phyloP scores from a whole-genome alignment of 1,139 yeast genomes.

The Pichia inconspicua region DNA sequence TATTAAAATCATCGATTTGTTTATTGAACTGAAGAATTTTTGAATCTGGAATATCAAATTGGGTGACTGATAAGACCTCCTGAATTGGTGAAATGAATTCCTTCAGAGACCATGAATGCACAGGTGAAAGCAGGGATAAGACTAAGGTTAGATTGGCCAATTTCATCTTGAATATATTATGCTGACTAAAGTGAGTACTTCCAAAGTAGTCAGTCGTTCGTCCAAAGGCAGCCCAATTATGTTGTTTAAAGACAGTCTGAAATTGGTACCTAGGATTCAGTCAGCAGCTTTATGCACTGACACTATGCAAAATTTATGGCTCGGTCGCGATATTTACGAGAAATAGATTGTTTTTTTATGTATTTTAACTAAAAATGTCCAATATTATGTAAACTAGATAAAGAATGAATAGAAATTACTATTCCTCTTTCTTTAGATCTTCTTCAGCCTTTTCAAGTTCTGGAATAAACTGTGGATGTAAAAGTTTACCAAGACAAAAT shows the following conservation, averaged over 20 bases:
- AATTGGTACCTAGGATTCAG: neutral
- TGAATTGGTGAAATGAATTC: neutral
- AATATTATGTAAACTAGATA: too few species aligned
- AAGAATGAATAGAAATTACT: neutral
- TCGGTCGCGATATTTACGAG: neutral
- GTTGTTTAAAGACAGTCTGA: neutral
- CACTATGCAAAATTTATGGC: neutral
- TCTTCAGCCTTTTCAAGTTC: conserved; percentile 8
- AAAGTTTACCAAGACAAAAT: conserved; percentile 18
- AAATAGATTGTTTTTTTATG: too few species aligned
- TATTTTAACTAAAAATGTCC: too few species aligned
- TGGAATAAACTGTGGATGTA: conserved; percentile 14
- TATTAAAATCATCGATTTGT: neutral
- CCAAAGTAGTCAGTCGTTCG: too few species aligned
- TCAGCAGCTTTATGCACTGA: neutral
- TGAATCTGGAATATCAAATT: neutral
- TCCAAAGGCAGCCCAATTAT: too few species aligned
- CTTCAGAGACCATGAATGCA: neutral
- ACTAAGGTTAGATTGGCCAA: neutral
- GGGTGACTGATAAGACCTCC: neutral
- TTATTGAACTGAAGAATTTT: neutral
- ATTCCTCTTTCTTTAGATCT: neutral
- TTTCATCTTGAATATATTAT: neutral
- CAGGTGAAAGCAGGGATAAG: neutral
- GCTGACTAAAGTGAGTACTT: too few species aligned